phyloP scores from a whole-genome alignment of 2,329 filamentous ascomycete genomes.

The Paradendryphiella salina region DNA sequence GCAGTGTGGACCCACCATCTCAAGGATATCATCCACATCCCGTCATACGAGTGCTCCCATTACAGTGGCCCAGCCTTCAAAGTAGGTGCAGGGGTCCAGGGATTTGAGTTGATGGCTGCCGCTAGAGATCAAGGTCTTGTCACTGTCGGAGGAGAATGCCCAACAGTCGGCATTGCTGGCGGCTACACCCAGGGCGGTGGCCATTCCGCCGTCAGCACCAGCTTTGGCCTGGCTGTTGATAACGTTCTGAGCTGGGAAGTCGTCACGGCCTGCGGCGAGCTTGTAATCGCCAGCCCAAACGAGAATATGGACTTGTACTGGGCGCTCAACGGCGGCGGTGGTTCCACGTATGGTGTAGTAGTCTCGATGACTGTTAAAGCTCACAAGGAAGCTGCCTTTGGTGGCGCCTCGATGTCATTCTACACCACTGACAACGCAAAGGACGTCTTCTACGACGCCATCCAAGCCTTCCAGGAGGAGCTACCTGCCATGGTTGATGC shows the following conservation, averaged over 20 bases:
- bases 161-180: constrained; percentile 53
- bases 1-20: constrained; percentile 28
- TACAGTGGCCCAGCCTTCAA: constrained; percentile 29
- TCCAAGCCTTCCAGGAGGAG: constrained; percentile 26
- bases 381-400: constrained; percentile 22
- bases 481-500: constrained; percentile 26
- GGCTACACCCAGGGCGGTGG: constrained; percentile 50
- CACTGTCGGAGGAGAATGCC: constrained; percentile 31
- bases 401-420: constrained; percentile 21
- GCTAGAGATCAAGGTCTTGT: constrained; percentile 23
- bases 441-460: constrained; percentile 21
- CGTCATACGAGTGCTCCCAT: constrained; percentile 8
- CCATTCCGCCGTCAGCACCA: constrained; percentile 55
- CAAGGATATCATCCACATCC: constrained; percentile 24
- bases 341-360: constrained; percentile 32
- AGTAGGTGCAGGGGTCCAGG: constrained; percentile 34
- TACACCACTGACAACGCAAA: constrained; percentile 15
- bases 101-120: constrained; percentile 25
- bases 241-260: constrained; percentile 30
- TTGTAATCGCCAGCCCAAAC: constrained; percentile 23
- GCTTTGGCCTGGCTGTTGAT: constrained; percentile 44
- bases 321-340: constrained; percentile 36
- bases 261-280: constrained; percentile 25
- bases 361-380: constrained; percentile 28
- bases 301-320: constrained; percentile 33